A percentile compares a stretch with the other conserved stretches of the same genome.
Evolutionary conservation across 495 filamentous ascomycete species (phyloP).

Genomic region (Sordaria brevicollis): DNA sequence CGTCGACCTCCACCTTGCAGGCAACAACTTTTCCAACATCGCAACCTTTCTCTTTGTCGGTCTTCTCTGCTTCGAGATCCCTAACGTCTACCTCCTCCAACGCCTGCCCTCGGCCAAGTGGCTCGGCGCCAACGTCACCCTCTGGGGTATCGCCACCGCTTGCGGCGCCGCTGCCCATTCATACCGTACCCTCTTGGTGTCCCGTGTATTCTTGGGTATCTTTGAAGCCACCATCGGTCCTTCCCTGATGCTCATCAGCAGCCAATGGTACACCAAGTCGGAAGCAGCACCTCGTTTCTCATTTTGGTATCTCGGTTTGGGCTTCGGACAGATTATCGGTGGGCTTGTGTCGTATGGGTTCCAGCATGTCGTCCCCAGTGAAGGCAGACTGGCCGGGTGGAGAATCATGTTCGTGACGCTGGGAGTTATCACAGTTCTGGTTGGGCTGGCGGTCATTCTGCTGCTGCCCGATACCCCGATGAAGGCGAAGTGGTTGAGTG

Average conservation of each 20-base stretch:
- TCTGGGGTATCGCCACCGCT: constrained; percentile 34
- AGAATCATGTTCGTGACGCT: constrained; percentile 51
- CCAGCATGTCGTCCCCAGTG: constrained; percentile 38
- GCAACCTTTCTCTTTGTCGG: constrained; percentile 27
- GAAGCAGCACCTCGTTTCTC: constrained; percentile 51
- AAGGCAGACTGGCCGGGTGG: constrained; percentile 43
- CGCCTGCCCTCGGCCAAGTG: constrained; percentile 46
- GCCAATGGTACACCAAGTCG: constrained; percentile 52
- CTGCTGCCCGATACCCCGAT: constrained; percentile 45
- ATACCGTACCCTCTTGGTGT: constrained; percentile 27
- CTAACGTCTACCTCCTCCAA: constrained; percentile 34
- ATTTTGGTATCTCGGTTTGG: constrained; percentile 56
- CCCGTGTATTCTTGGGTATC: constrained; percentile 48
- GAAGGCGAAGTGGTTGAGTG: constrained; percentile 39
- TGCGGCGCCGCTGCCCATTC: constrained; percentile 24
- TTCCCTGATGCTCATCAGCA: constrained; percentile 42
- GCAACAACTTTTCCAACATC: constrained; percentile 28
- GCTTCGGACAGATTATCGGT: constrained; percentile 52
- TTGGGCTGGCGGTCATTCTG: constrained; percentile 33
- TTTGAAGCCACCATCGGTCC: constrained; percentile 56
- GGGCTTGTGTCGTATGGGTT: constrained; percentile 51
- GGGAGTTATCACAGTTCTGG: constrained; percentile 42
- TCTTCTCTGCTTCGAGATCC: constrained; percentile 23
- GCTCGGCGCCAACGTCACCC: constrained; percentile 42
- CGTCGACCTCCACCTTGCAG: constrained; percentile 20